Evolutionary conservation across 1,139 yeast genomes (phyloP).

Genomic region (Kodamaea sp.): DNA sequence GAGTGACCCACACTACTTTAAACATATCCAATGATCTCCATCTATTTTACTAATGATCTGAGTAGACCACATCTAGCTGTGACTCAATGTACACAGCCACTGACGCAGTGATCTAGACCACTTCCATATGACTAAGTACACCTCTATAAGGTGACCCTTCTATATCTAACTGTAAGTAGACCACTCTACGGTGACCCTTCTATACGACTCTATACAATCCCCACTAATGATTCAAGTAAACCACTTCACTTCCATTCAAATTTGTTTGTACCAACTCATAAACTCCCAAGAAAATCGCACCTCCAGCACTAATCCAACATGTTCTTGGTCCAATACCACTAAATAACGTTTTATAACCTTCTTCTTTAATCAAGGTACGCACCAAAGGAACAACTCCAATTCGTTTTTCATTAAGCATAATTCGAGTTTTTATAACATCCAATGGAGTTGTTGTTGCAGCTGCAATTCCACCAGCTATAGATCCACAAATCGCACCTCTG

Average conservation of each 20-base stretch:
- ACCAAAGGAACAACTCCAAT: slow-evolving; percentile 48
- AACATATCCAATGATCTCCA: too few relatives aligned
- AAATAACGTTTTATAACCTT: slow-evolving; percentile 66
- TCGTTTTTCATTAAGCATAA: slow-evolving; percentile 67
- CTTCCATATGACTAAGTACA: too few relatives aligned
- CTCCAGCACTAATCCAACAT: slow-evolving; percentile 97
- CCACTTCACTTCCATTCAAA: slow-evolving; percentile 5
- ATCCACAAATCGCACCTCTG: slow-evolving; percentile 92
- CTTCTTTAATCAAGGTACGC: slow-evolving; percentile 49
- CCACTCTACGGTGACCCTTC: too few relatives aligned
- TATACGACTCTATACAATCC: too few relatives aligned
- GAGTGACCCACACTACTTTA: too few relatives aligned
- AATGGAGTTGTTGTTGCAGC: slow-evolving; percentile 93
- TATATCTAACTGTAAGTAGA: too few relatives aligned
- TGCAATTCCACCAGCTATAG: slow-evolving; percentile 90
- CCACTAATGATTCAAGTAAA: too few relatives aligned
- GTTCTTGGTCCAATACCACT: slow-evolving; percentile 93
- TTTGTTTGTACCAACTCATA: slow-evolving; percentile 65
- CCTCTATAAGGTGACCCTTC: too few relatives aligned
- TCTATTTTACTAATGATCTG: too few relatives aligned
- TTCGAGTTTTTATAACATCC: slow-evolving; percentile 86
- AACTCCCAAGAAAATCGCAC: slow-evolving; percentile 93
- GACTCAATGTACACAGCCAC: too few relatives aligned
- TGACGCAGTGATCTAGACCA: too few relatives aligned
- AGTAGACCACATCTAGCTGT: too few relatives aligned